phyloP scores from a whole-genome alignment of 257 asterid genomes.

The Petunia axillaris region DNA sequence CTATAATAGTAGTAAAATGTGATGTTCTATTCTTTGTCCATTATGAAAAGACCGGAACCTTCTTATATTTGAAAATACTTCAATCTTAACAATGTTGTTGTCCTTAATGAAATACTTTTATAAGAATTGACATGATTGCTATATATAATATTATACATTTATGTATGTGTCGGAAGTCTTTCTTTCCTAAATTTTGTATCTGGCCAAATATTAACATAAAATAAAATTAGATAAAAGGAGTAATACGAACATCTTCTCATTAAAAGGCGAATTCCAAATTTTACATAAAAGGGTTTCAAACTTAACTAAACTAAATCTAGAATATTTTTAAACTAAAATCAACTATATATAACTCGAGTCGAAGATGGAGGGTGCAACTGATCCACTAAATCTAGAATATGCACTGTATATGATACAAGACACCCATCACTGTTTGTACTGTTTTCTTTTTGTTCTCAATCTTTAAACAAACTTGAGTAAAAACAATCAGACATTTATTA shows the following conservation, averaged over 20 bases:
- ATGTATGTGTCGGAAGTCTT: background rate
- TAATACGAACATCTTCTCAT: background rate
- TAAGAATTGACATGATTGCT: background rate
- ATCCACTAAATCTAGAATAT: too few species aligned
- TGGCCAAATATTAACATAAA: background rate
- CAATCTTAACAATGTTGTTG: too few species aligned
- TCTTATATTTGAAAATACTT: background rate
- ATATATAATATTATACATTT: background rate
- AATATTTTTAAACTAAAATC: too few species aligned
- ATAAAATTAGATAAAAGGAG: background rate
- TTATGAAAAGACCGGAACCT: background rate
- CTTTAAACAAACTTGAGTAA: background rate
- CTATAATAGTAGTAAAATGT: too few species aligned
- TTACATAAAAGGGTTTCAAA: background rate
- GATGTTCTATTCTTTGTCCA: background rate
- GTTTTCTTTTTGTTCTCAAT: background rate
- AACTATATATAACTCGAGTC: background rate
- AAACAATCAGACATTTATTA: conserved; percentile 11
- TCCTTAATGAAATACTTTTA: background rate
- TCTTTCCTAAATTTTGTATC: background rate
- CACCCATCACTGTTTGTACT: background rate
- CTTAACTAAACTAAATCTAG: too few species aligned
- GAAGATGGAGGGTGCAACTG: background rate
- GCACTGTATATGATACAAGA: background rate
- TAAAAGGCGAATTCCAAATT: background rate